These are phyloP conservation scores for Cubamyces lactineus DNA, from an alignment of 768 basidiomycete species.

Conservation along the genomic window DNA sequence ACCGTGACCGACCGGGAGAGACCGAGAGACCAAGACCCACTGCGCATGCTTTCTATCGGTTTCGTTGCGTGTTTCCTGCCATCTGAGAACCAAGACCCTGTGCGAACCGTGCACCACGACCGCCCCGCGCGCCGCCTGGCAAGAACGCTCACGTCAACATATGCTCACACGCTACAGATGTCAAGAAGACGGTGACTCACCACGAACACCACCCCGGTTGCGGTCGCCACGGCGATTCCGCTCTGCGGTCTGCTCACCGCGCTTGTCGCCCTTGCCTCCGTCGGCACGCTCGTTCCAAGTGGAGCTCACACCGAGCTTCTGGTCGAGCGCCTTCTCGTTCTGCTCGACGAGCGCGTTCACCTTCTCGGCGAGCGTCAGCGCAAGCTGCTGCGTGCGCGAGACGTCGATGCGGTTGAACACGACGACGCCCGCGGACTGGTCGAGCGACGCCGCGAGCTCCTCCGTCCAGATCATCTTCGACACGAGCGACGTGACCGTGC, in stretches of 20 bases:
- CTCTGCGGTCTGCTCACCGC: conserved; percentile 78
- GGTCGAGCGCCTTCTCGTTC: conserved; percentile 87
- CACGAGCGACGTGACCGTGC: conserved; percentile 86
- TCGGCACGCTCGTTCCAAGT: conserved; percentile 72
- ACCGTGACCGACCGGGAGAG: conserved; percentile 8
- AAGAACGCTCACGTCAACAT: conserved; percentile 8
- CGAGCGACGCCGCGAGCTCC: conserved; percentile 90
- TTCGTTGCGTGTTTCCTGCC: conserved; percentile 44
- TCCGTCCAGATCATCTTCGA: conserved; percentile 99
- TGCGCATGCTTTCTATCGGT: conserved; percentile 24
- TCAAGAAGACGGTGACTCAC: conserved; percentile 39
- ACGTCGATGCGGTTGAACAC: conserved; percentile 93
- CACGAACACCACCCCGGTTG: conserved; percentile 60
- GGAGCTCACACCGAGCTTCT: conserved; percentile 71
- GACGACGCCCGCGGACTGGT: conserved; percentile 87
- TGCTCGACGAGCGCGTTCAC: conserved; percentile 84
- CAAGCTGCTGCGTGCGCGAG: conserved; percentile 87
- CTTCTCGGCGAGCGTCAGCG: conserved; percentile 87
- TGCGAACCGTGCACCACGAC: conserved; percentile 79
- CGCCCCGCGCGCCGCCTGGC: conserved; percentile 62
- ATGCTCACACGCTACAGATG: background rate
- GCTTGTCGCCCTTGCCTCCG: conserved; percentile 75
- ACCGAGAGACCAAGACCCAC: background rate
- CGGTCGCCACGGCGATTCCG: conserved; percentile 74
- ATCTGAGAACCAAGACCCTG: conserved; percentile 85